Evolutionary conservation across 208 protist genomes (phyloP).

Genomic region (Leishmania tarentolae): DNA sequence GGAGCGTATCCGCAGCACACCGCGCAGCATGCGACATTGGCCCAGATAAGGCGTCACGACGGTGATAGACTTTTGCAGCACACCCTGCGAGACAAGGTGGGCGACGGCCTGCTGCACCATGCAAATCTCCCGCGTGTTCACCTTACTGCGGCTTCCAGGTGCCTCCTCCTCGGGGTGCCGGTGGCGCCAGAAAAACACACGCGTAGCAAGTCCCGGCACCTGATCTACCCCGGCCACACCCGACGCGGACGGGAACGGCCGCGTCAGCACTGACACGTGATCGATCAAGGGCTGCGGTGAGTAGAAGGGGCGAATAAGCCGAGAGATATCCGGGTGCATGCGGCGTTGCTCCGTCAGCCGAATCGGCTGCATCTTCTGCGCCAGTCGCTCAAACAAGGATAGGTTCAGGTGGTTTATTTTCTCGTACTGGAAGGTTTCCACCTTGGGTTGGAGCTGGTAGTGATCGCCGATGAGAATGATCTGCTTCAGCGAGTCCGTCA

Average conservation of each 20-base stretch:
- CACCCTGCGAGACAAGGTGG: slow-evolving; percentile 82
- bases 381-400: slow-evolving; percentile 91
- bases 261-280: slow-evolving; percentile 47
- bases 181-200: slow-evolving; percentile 91
- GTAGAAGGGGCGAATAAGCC: slow-evolving; percentile 90
- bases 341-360: slow-evolving; percentile 89
- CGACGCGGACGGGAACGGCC: slow-evolving; percentile 61
- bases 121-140: slow-evolving; percentile 82
- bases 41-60: slow-evolving; percentile 96
- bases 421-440: slow-evolving; percentile 91
- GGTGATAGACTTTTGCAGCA: slow-evolving; percentile 89
- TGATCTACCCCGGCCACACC: slow-evolving; percentile 33
- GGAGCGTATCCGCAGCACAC: slow-evolving; percentile 63
- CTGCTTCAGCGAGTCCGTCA: slow-evolving; percentile 91
- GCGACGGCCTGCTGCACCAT: slow-evolving; percentile 78
- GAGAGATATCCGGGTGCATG: slow-evolving; percentile 87
- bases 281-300: slow-evolving; percentile 64
- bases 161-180: slow-evolving; percentile 81
- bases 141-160: slow-evolving; percentile 79
- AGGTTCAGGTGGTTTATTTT: slow-evolving; percentile 87
- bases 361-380: slow-evolving; percentile 47
- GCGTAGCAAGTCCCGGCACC: slow-evolving; percentile 73
- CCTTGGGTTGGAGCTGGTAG: slow-evolving; percentile 92
- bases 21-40: slow-evolving; percentile 85
- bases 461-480: slow-evolving; percentile 93